Evolutionary conservation across 345 rosid species (phyloP).

Genomic region (Psidium guajava): DNA sequence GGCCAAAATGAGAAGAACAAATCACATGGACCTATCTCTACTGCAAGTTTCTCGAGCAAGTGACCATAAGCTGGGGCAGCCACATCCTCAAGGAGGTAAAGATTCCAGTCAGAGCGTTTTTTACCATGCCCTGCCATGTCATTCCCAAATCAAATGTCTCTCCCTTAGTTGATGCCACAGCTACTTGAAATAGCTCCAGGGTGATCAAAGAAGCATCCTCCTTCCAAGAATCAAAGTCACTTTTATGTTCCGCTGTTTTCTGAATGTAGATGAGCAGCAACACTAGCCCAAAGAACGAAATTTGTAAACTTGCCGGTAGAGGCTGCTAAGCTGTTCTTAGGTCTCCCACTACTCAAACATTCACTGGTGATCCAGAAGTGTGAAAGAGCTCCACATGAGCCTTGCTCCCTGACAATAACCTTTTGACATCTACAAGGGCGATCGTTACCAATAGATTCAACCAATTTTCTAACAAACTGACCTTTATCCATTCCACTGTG

Average conservation of each 20-base stretch:
- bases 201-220: conserved; percentile 6
- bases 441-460: conserved; percentile 42
- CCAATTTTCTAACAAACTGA: conserved; percentile 58
- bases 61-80: conserved; percentile 84
- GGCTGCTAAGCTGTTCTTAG: conserved; percentile 21
- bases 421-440: conserved; percentile 62
- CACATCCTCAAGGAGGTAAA: conserved; percentile 69
- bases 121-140: conserved; percentile 98
- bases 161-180: conserved; percentile 33
- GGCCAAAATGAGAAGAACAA: conserved; percentile 88
- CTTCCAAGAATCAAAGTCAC: conserved; percentile 7
- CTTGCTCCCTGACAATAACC: conserved; percentile 73
- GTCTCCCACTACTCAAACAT: conserved; percentile 47
- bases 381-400: conserved; percentile 36
- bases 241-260: conserved; percentile 27
- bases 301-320: conserved; percentile 40
- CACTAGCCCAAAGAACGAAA: conserved; percentile 89
- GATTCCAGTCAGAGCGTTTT: conserved; percentile 90
- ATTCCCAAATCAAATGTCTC: conserved; percentile 98
- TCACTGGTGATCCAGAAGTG: conserved; percentile 93
- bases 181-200: conserved; percentile 39
- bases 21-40: conserved; percentile 72
- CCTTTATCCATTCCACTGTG: conserved; percentile 64
- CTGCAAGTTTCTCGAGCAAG: conserved; percentile 82
- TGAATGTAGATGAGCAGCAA: conserved; percentile 77